Evolutionary conservation across 129 eudicot genomes (phyloP).

Genomic region (Pittosporum tobira): DNA sequence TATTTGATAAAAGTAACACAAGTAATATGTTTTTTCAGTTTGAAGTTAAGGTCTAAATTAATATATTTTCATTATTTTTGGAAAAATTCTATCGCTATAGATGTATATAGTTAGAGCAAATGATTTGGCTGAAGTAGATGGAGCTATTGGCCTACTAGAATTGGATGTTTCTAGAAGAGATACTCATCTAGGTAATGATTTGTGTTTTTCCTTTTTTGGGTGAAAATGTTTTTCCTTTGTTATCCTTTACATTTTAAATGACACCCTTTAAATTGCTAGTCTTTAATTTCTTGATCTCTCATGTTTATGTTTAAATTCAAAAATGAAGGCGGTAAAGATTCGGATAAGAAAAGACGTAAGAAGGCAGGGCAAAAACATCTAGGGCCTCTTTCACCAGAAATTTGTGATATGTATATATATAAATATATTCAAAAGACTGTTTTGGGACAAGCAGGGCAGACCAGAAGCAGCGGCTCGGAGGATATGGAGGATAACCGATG

Average conservation of each 20-base stretch:
- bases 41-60: too few relatives aligned
- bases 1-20: too few relatives aligned
- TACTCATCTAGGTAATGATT: not conserved
- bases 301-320: too few relatives aligned
- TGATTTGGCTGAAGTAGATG: constrained; percentile 26
- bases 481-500: constrained; percentile 7
- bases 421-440: not conserved
- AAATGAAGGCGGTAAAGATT: constrained; percentile 4
- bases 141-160: constrained; percentile 27
- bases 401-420: too few relatives aligned
- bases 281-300: too few relatives aligned
- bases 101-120: constrained; percentile 37
- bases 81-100: too few relatives aligned
- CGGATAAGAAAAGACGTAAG: constrained; percentile 6
- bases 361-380: not conserved
- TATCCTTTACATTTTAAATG: too few relatives aligned
- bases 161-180: constrained; percentile 13
- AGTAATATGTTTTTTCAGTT: too few relatives aligned
- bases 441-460: not conserved
- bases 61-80: too few relatives aligned
- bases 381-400: constrained; percentile 4
- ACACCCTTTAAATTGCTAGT: too few relatives aligned
- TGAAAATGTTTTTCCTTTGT: too few relatives aligned
- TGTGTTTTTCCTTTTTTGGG: not conserved
- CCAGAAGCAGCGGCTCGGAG: constrained; percentile 6